phyloP scores from a whole-genome alignment of 106 monocot genomes.

The Platanthera guangdongensis region DNA sequence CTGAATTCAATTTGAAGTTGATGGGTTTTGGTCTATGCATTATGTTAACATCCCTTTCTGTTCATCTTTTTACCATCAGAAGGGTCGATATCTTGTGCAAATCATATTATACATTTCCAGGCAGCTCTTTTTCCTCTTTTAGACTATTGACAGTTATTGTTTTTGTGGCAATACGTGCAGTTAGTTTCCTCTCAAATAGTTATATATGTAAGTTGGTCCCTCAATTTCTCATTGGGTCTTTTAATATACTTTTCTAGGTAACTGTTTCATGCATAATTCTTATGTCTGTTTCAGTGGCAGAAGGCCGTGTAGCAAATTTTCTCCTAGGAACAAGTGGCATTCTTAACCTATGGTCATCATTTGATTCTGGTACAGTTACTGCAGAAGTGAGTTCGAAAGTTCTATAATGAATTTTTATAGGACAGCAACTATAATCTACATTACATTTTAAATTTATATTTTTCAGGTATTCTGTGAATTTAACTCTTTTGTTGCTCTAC shows the following conservation, averaged over 20 bases:
- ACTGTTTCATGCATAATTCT: background rate
- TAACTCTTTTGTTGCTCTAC: constrained; percentile 13
- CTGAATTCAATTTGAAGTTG: constrained; percentile 77
- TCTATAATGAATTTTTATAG: background rate
- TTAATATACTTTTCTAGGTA: background rate
- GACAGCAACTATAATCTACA: background rate
- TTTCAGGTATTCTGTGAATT: background rate
- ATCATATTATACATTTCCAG: constrained; percentile 1
- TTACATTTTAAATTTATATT: background rate
- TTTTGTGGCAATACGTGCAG: constrained; percentile 57
- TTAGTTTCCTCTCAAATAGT: constrained; percentile 94
- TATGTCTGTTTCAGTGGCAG: constrained; percentile 48
- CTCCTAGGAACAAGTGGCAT: constrained; percentile 71
- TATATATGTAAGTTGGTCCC: constrained; percentile 72
- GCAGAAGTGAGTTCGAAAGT: constrained; percentile 34
- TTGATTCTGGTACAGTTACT: constrained; percentile 25
- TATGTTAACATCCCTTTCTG: constrained; percentile 48
- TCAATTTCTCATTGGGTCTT: constrained; percentile 3
- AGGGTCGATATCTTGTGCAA: constrained; percentile 15
- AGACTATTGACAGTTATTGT: constrained; percentile 17
- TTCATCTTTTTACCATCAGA: constrained; percentile 39
- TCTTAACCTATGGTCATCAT: constrained; percentile 34
- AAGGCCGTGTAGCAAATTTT: constrained; percentile 84
- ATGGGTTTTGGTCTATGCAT: constrained; percentile 66
- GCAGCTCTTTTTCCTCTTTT: constrained; percentile 12